Evolutionary conservation across 495 filamentous ascomycete genomes (phyloP), one percentile per base, ranked within the genome.

Genomic region (Trichoderma erinaceum): DNA sequence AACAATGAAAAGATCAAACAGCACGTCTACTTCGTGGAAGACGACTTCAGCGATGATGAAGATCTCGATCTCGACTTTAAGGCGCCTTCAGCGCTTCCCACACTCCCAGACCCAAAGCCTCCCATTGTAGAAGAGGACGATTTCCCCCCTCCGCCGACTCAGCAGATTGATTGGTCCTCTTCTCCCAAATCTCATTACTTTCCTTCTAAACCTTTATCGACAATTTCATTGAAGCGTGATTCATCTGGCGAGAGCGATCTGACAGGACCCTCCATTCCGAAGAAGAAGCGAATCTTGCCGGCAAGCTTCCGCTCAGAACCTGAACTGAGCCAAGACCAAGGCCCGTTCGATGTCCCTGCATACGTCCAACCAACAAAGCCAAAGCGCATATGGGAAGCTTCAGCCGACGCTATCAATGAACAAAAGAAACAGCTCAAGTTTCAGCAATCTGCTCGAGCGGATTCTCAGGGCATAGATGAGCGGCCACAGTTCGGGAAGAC

Each of bases 341-440:
- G 83, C 38, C 70, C 78, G 21, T 79, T 78, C 67, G 67, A 63
- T 1, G 56, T 38, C 35, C 35, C 70, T 4, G 69, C 77, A 25
- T 82, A 13, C 15, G 43, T 15, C 23, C 43, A 43, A 15, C 25
- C 56, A 2, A 27, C 23, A 32, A 12, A 11, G 16, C 25, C 56
- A 29, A 32, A 23, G 16, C 56, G 56, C 56, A 61, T 84, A 3
- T 99, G 95, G 95, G 90, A 97, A 71, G 88, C 88, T 44, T 92
- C 89, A 12, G 89, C 86, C 5, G 94, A 89, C 70, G 89, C 90
- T 2, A 77, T 96, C 46, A 94, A 94, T 72, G 91, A 92, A 64
- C 87, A 90, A 67, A 90, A 92, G 75, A 92, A 89, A 74, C 85
- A 88, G 71, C 80, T 93, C 48, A 89, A 92, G 77, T 86, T 82